Evolutionary conservation across 805 yeast genomes (phyloP).

Genomic region (Metschnikowia colocasiae): DNA sequence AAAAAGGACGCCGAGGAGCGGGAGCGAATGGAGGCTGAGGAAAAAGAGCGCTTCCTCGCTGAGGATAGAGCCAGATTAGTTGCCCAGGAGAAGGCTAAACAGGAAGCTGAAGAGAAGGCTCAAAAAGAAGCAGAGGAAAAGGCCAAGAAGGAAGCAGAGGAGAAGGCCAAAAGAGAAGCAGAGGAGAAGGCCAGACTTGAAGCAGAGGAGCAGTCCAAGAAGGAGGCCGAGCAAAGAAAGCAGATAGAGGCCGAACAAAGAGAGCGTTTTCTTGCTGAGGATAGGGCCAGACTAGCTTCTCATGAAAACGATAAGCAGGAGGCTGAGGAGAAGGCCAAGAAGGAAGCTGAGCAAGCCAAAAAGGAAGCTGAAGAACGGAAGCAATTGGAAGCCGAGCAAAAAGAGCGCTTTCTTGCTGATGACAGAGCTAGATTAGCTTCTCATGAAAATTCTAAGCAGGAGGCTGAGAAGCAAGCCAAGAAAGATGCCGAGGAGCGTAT

Average conservation of each 20-base stretch:
- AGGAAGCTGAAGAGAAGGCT: constrained; percentile 7
- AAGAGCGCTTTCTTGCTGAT: constrained; percentile 5
- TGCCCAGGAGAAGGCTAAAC: constrained; percentile 27
- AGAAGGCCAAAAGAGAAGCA: constrained; percentile 2
- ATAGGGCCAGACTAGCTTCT: constrained; percentile 20
- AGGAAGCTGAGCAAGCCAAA: constrained; percentile 12
- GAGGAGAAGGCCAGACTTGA: constrained; percentile 5
- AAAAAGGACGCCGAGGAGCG: constrained; percentile 26
- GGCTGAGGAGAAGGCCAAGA: constrained; percentile 10
- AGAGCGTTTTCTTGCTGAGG: constrained; percentile 5
- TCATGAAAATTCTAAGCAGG: constrained; percentile 18
- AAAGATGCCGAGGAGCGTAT: constrained; percentile 27
- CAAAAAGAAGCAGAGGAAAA: constrained; percentile 16
- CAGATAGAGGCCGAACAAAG: constrained; percentile 20
- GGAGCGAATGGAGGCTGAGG: constrained; percentile 23
- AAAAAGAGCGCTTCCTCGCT: constrained; percentile 3
- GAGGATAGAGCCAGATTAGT: constrained; percentile 19
- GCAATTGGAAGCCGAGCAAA: constrained; percentile 22
- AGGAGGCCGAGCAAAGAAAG: constrained; percentile 26
- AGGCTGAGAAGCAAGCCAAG: constrained; percentile 14
- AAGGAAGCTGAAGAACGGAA: constrained; percentile 27
- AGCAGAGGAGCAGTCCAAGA: neutral
- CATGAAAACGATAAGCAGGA: constrained; percentile 19
- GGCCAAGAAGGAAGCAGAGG: constrained; percentile 13
- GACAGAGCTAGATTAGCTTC: constrained; percentile 22